Base-by-base conservation (phyloP, 768 basidiomycete genomes). In the Boletus coccyginus region DNA sequence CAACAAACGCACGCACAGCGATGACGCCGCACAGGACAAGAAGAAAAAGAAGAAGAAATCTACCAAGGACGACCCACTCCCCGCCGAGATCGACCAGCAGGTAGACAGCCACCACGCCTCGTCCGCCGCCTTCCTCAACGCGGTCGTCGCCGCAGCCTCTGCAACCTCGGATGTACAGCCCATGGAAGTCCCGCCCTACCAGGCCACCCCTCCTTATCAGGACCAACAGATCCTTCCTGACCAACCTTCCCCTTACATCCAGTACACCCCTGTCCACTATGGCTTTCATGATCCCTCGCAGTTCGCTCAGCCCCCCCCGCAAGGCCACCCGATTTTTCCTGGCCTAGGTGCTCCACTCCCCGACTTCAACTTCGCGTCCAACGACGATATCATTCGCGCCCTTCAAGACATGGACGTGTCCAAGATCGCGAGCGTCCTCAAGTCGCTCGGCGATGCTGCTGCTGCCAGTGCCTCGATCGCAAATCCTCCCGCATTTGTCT, bases 381-480 rank as follows among this genome's bases (percentile, higher is more conserved):
- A 83, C 62, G 90, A 92, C 46, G 87, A 90, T 57, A 81, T 92
- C 44, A 72, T 91, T 43, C 87, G 85, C 35, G 84, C 83, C 12
- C 70, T 92, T 47, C 88, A 91, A 66, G 83, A 85, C 46, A 74
- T 91, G 57, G 90, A 92, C 61, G 61, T 73, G 11, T 78, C 85
- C 50, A 89, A 85, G 73, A 81, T 92, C 53, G 81, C 87, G 0
- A 79, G 75, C 52, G 86, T 84, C 12, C 75, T 92, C 55, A 86
- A 83, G 67, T 80, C 81, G 9, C 73, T 90, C 1, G 82, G 82
- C 10, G 87, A 87, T 35, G 82, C 81, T 17, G 77, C 82, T 2
- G 74, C 77, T 12, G 74, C 77, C 17, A 78, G 73, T 55, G 63
- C 70, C 5, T 69, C 78, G 19, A 46, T 58, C 27, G 31, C 58